A percentile compares a stretch with the other conserved stretches of the same genome.
Evolutionary conservation across 805 yeast species (phyloP).

Genomic region (Nakazawaea molendinolei): DNA sequence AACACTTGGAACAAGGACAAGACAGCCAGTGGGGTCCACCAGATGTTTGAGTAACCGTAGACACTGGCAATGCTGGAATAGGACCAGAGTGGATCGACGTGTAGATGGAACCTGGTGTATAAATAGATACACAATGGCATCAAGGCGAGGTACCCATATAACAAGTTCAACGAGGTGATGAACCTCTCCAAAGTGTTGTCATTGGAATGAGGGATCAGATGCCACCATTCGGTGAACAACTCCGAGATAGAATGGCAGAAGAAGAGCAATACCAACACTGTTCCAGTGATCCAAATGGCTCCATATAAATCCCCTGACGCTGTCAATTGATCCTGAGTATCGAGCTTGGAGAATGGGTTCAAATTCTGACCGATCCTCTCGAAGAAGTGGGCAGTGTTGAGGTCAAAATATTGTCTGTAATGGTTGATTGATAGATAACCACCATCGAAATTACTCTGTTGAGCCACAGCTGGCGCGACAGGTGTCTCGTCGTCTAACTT

Average conservation of each 20-base stretch:
- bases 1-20: constrained; percentile 53
- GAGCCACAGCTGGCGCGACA: neutral
- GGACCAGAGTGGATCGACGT: constrained; percentile 41
- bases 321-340: constrained; percentile 27
- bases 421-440: constrained; percentile 50
- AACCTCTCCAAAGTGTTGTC: constrained; percentile 54
- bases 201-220: constrained; percentile 30
- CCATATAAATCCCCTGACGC: constrained; percentile 73
- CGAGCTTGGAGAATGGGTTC: constrained; percentile 41
- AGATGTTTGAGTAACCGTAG: constrained; percentile 77
- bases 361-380: constrained; percentile 46
- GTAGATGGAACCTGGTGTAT: constrained; percentile 43
- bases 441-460: constrained; percentile 24
- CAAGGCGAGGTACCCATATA: constrained; percentile 70
- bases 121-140: constrained; percentile 56
- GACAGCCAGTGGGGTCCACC: constrained; percentile 81
- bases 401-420: constrained; percentile 62
- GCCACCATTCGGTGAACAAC: constrained; percentile 49
- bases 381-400: constrained; percentile 58
- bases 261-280: constrained; percentile 68
- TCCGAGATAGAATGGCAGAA: constrained; percentile 68
- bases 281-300: constrained; percentile 84
- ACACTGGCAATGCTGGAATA: constrained; percentile 60
- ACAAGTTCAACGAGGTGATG: constrained; percentile 59
- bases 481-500: constrained; percentile 2